phyloP scores from a whole-genome alignment of 352 stramenopile species.

The Pythium dissimile region DNA sequence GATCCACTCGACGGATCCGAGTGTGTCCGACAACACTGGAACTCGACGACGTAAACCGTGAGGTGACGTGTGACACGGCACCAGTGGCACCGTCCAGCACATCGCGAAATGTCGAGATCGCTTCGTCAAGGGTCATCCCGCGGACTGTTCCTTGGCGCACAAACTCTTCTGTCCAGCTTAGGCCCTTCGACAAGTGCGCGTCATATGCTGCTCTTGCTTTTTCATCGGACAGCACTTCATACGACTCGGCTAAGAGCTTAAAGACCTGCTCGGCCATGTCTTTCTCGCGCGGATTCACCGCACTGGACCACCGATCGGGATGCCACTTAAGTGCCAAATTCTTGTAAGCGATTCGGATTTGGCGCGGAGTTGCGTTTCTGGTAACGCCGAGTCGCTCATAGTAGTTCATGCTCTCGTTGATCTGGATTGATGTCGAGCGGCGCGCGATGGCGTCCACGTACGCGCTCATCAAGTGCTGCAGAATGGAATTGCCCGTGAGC shows the following conservation, averaged over 20 bases:
- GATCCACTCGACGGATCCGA: constrained; percentile 33
- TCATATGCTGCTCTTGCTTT: constrained; percentile 66
- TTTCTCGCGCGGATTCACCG: constrained; percentile 42
- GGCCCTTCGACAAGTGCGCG: constrained; percentile 39
- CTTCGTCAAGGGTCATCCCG: constrained; percentile 82
- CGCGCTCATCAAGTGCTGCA: constrained; percentile 84
- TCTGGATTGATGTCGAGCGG: constrained; percentile 73
- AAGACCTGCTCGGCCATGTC: constrained; percentile 75
- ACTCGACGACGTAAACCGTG: constrained; percentile 58
- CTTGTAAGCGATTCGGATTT: constrained; percentile 79
- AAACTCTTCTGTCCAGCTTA: constrained; percentile 70
- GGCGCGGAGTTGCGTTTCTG: constrained; percentile 51
- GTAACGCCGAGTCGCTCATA: constrained; percentile 79
- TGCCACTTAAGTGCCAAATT: constrained; percentile 83
- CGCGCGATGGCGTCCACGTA: constrained; percentile 70
- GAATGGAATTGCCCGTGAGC: constrained; percentile 69
- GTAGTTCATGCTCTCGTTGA: constrained; percentile 81
- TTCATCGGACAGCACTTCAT: constrained; percentile 74
- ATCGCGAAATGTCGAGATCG: constrained; percentile 74
- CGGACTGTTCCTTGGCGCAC: constrained; percentile 71
- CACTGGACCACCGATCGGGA: constrained; percentile 71
- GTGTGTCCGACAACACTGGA: constrained; percentile 64
- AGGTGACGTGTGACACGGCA: constrained; percentile 54
- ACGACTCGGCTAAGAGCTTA: constrained; percentile 81
- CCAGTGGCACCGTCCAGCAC: constrained; percentile 64